Conservation (phyloP, 495 filamentous ascomycete genomes). For the Podospora sp. region DNA sequence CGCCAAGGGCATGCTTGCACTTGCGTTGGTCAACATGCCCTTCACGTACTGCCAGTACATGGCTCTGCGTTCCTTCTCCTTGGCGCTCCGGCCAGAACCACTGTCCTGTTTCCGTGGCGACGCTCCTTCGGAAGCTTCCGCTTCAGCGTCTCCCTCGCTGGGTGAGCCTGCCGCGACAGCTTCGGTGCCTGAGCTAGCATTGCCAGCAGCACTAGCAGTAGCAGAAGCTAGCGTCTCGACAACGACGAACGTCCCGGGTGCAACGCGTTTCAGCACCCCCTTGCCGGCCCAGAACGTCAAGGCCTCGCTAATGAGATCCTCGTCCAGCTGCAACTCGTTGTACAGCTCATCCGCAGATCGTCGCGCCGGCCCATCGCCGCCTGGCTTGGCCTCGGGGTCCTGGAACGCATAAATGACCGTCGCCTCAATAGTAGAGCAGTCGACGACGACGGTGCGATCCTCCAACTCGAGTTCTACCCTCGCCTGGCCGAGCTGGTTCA, state of each 20-base stretch:
- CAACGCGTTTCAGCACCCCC: conserved; percentile 67
- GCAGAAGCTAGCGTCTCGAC: conserved; percentile 43
- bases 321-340: conserved; percentile 71
- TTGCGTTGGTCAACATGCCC: conserved; percentile 92
- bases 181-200: not conserved
- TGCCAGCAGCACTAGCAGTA: conserved; percentile 31
- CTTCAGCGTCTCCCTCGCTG: conserved; percentile 32
- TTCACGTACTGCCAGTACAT: conserved; percentile 90
- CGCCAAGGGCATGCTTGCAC: conserved; percentile 69
- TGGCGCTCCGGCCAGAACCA: conserved; percentile 46
- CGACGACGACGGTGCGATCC: conserved; percentile 70
- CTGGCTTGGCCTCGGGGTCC: conserved; percentile 10
- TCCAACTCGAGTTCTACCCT: conserved; percentile 79
- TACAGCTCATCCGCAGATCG: conserved; percentile 66
- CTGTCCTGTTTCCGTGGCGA: conserved; percentile 43
- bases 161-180: conserved; percentile 22
- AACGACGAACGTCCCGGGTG: conserved; percentile 42
- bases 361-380: conserved; percentile 37
- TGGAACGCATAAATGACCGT: conserved; percentile 88
- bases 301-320: conserved; percentile 71
- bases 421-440: conserved; percentile 86
- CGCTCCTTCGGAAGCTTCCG: not conserved
- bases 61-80: conserved; percentile 72
- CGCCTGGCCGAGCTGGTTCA: conserved; percentile 78
- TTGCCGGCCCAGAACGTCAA: conserved; percentile 85